phyloP scores from a whole-genome alignment of 192 early-diverging fungal species.

The Anaeromyces robustus region DNA sequence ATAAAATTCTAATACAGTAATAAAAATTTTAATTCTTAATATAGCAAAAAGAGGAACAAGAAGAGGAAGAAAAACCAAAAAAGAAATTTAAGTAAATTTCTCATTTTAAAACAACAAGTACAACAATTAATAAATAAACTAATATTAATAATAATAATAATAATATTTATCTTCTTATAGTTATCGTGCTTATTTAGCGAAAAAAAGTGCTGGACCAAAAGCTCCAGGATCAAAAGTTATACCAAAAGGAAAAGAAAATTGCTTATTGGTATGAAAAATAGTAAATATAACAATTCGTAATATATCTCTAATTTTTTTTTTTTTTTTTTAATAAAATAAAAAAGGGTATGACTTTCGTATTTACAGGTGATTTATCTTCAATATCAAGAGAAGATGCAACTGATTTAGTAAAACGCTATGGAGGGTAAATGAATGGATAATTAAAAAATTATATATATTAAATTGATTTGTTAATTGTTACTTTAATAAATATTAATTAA shows the following conservation, averaged over 20 bases:
- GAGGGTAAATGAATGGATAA: slow-evolving; percentile 32
- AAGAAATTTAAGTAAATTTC: neutral
- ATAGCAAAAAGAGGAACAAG: neutral
- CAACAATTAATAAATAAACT: no score
- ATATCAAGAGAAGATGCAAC: slow-evolving; percentile 58
- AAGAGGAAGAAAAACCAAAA: neutral
- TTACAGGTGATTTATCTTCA: slow-evolving; percentile 75
- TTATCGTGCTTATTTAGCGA: neutral
- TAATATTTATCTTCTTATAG: neutral
- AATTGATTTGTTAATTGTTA: neutral
- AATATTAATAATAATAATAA: no score
- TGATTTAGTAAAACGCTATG: slow-evolving; percentile 77
- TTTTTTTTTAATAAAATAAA: neutral
- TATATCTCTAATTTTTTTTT: no score
- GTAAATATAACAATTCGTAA: neutral
- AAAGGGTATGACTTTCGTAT: slow-evolving; percentile 68
- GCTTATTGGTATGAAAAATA: slow-evolving; percentile 22
- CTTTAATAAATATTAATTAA: neutral
- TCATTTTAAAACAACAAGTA: no score
- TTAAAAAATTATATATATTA: neutral
- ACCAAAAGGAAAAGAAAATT: slow-evolving; percentile 56
- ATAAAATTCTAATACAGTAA: no score
- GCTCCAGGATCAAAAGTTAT: slow-evolving; percentile 49
- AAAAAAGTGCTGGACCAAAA: slow-evolving; percentile 22
- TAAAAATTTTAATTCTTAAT: no score